Base-by-base conservation (phyloP, 2,329 filamentous ascomycete genomes). In the Verticillium longisporum region DNA sequence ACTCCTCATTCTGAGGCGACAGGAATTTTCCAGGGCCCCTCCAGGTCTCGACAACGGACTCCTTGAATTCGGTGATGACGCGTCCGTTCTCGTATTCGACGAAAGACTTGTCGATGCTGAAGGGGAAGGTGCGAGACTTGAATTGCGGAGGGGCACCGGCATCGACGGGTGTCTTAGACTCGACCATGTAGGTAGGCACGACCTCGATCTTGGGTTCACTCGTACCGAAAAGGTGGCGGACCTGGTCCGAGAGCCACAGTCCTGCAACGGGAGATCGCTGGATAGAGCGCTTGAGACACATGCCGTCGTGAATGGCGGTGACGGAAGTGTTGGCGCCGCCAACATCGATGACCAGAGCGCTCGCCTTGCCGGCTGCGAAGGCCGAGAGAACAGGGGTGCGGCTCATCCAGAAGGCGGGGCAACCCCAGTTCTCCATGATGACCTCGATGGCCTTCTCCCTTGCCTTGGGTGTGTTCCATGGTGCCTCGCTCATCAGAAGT, bases 381-480 rank as follows among this genome's bases (percentile, higher is more conserved):
- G 93, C 90, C 60, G 94, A 88, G 72, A 97, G 84, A 54, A 97
- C 93, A 32, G 94, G 92, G 59, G 88, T 96, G 70, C 91, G 88
- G 65, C 91, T 91, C 63, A 98, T 81, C 83, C 94, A 99, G 75
- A 97, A 98, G 5, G 95, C 95, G 18, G 95, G 95, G 61, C 89
- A 90, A 33, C 92, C 93, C 92, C 95, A 99, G 71, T 87, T 91
- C 81, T 99, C 95, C 88, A 99, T 97, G 62, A 92, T 92, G 65
- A 98, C 87, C 78, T 99, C 95, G 69, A 97, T 94, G 50, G 89
- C 88, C 83, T 95, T 96, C 78, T 99, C 95, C 63, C 96, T 84
- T 63, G 90, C 86, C 79, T 97, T 97, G 54, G 85, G 76, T 32
- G 87, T 83, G 76, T 97, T 98, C 93, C 94, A 98, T 11, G 91